These are phyloP conservation scores for Trypanosoma cruzi DNA, from an alignment of 208 protist genomes.

Conservation along the genomic window DNA sequence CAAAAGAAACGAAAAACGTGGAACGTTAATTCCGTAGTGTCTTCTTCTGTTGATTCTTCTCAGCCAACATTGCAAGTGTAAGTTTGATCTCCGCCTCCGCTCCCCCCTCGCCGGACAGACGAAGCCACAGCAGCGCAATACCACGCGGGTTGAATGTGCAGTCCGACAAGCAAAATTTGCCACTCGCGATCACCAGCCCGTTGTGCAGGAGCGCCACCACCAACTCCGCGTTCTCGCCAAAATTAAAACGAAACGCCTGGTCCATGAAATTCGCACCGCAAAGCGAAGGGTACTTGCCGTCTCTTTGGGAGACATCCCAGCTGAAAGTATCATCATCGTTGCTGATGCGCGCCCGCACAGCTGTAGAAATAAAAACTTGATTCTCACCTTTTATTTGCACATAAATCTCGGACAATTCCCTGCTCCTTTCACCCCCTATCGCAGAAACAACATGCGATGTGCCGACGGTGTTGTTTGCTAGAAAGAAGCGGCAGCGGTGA, in stretches of 20 bases:
- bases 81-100: slow-evolving; percentile 22
- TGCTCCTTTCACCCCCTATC: neutral
- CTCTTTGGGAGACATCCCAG: neutral
- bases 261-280: slow-evolving; percentile 13
- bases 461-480: slow-evolving; percentile 1
- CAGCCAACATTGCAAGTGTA: slow-evolving; percentile 5
- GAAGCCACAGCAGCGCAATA: slow-evolving; percentile 8
- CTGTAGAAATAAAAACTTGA: neutral
- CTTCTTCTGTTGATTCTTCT: slow-evolving; percentile 12
- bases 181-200: neutral
- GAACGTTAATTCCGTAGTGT: neutral
- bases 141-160: slow-evolving; percentile 10
- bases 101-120: neutral
- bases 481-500: slow-evolving; percentile 52
- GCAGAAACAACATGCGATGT: neutral
- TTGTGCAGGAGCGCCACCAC: slow-evolving; percentile 11
- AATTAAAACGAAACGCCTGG: slow-evolving; percentile 19
- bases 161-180: slow-evolving; percentile 6
- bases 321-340: neutral
- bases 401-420: slow-evolving; percentile 7
- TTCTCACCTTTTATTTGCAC: slow-evolving; percentile 9
- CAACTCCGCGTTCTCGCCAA: slow-evolving; percentile 4
- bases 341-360: neutral
- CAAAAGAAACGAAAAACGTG: neutral
- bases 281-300: neutral